Percentiles rank a stretch among this genome's conserved stretches.
These are phyloP conservation scores for Coemansia sp. DNA, from an alignment of 192 early-diverging fungal genomes.

Conservation along the genomic window DNA sequence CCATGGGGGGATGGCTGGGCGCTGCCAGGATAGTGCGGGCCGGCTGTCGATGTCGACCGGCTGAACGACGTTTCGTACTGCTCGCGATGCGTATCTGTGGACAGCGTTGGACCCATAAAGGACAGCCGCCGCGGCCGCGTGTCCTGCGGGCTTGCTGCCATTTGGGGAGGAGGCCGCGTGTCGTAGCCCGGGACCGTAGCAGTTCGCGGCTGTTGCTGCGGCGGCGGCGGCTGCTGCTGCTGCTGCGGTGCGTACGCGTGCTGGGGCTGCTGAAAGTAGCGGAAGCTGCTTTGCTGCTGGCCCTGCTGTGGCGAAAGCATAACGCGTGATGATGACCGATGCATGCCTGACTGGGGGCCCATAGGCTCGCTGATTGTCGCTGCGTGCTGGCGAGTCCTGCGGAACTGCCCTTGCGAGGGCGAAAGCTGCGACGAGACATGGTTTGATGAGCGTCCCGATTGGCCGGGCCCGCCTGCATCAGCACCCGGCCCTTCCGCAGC, in stretches of 20 bases:
- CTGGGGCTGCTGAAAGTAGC: constrained; percentile 30
- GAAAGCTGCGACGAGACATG: constrained; percentile 5
- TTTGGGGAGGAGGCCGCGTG: constrained; percentile 7
- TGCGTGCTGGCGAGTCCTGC: constrained; percentile 44
- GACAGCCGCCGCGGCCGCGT: constrained; percentile 39
- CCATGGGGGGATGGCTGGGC: constrained; percentile 34
- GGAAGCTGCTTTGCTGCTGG: constrained; percentile 30
- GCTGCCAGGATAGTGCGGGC: constrained; percentile 13
- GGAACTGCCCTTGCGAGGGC: constrained; percentile 7
- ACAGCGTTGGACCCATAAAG: constrained; percentile 26
- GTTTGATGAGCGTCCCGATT: neutral
- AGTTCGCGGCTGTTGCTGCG: constrained; percentile 4
- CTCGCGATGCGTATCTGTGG: constrained; percentile 26
- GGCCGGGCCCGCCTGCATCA: constrained; percentile 2
- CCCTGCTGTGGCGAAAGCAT: constrained; percentile 18
- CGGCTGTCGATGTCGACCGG: constrained; percentile 38
- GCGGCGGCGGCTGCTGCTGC: constrained; percentile 19
- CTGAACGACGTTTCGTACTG: constrained; percentile 51
- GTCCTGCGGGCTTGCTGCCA: constrained; percentile 13
- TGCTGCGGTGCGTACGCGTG: constrained; percentile 11
- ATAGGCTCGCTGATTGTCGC: constrained; percentile 51
- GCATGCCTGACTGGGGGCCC: constrained; percentile 18
- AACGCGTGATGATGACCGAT: constrained; percentile 4
- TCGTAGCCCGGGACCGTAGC: constrained; percentile 9
- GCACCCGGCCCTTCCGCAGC: constrained; percentile 1